Base-by-base conservation (phyloP, 768 basidiomycete species). In the Macrolepiota dolichaula region DNA sequence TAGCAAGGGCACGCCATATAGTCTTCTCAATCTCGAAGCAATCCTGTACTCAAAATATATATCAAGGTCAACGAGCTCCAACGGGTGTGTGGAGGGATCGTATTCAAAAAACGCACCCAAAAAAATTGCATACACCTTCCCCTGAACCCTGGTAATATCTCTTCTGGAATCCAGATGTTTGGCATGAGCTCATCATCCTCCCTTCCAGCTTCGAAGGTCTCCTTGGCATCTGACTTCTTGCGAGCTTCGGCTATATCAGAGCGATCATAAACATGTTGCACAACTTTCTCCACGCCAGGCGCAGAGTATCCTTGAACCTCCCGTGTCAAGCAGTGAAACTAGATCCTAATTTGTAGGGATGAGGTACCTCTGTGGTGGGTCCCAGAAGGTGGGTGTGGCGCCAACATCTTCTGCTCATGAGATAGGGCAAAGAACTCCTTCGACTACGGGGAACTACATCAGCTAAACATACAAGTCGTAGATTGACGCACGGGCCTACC, bases 151-250 rank as follows among this genome's bases (percentile, higher is more conserved):
- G 84, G 81, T 13, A 86, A 70, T 0, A 78, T 71, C 13, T 72
- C 75, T 4, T 84, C 84, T 0, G 81, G 79, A 11, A 81, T 77
- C 84, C 85, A 86, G 37, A 85, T 82, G 63, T 86, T 85, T 1
- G 84, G 82, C 73, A 80, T 78, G 0, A 67, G 62, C 3, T 66
- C 67, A 49, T 79, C 72, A n/a, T 76, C 72, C 50, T 84, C 84
- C 27, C 78, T 72, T 1, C 83, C 84, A n/a, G 75, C 74, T 61
- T 85, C 84, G 57, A 84, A 85, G 60, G 78, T 82, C 67, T 85
- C 84, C 64, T 83, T 84, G 50, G 79, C 70, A 49, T 77, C 74
- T 40, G 76, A 77, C 19, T 51, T 44, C 22, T 73, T 69, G 22
- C 73, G 72, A 37, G 68, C 67, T 40, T 64, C 62, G 25, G 68